Conservation (phyloP, 306 rosid genomes). For the Gillenia trifoliata region DNA sequence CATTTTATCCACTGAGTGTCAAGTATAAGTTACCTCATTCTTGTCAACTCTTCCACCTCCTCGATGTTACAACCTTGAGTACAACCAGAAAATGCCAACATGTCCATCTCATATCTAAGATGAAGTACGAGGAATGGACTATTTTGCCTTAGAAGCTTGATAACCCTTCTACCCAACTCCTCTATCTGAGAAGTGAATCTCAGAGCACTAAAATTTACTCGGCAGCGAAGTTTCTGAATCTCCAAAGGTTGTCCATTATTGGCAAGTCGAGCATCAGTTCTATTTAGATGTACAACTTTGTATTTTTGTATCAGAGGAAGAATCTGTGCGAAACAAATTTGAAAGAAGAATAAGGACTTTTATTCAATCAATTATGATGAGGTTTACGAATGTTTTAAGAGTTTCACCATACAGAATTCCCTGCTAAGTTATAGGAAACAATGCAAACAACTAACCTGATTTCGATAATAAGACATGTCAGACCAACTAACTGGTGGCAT, state of each 20-base stretch:
- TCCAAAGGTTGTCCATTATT: conserved; percentile 86
- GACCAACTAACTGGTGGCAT: conserved; percentile 99
- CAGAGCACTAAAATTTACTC: conserved; percentile 86
- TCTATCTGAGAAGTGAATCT: conserved; percentile 94
- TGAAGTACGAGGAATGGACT: conserved; percentile 94
- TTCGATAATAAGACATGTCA: conserved; percentile 76
- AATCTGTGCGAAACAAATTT: conserved; percentile 41
- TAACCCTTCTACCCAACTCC: conserved; percentile 87
- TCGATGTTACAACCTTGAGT: conserved; percentile 87
- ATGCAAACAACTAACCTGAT: conserved; percentile 53
- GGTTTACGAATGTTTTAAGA: neutral
- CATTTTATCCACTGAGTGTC: neutral
- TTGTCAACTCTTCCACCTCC: conserved; percentile 94
- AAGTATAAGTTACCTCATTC: conserved; percentile 72
- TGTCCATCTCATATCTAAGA: conserved; percentile 97
- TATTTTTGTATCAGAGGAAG: conserved; percentile 83
- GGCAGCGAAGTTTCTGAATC: conserved; percentile 86
- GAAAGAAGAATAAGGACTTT: neutral
- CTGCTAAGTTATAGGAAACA: neutral
- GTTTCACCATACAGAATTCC: neutral
- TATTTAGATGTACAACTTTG: conserved; percentile 89
- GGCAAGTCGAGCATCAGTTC: conserved; percentile 94
- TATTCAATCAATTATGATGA: neutral
- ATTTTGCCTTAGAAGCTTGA: conserved; percentile 63
- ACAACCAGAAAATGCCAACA: conserved; percentile 99